A percentile compares a stretch with the other conserved stretches of the same genome.
Evolutionary conservation across 31 red algal genomes (phyloP).

Genomic region (Endocladia muricata): DNA sequence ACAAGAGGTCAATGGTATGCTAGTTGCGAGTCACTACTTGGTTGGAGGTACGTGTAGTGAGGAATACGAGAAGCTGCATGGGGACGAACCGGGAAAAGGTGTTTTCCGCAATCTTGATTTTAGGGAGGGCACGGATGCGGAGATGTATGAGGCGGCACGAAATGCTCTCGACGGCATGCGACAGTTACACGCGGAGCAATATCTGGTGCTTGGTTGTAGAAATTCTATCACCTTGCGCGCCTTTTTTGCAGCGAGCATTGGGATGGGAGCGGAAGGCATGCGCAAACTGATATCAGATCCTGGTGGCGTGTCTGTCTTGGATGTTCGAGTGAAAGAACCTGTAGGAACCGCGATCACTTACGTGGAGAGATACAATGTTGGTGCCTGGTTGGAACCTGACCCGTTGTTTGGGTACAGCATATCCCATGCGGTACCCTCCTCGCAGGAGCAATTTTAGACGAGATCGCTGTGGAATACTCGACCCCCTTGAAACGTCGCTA

Average conservation of each 20-base stretch:
- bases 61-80: constrained; percentile 1
- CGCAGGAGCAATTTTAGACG: too few relatives aligned
- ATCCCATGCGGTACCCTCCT: background rate
- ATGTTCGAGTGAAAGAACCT: constrained; percentile 6
- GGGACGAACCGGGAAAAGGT: background rate
- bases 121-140: background rate
- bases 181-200: background rate
- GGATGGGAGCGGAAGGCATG: constrained; percentile 13
- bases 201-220: constrained; percentile 16
- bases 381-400: constrained; percentile 1
- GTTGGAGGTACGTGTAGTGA: background rate
- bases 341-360: background rate
- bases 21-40: background rate
- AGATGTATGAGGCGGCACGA: background rate
- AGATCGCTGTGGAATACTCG: too few relatives aligned
- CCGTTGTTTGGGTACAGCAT: background rate
- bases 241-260: constrained; percentile 29
- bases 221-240: background rate
- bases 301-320: constrained; percentile 37
- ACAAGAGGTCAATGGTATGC: constrained; percentile 8
- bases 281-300: constrained; percentile 32
- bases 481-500: too few relatives aligned
- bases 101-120: background rate
- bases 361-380: constrained; percentile 44
- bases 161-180: constrained; percentile 7